Percentiles rank a stretch among this genome's conserved stretches.
phyloP scores from a whole-genome alignment of 352 stramenopile genomes.

The Globisporangium abappressorium region DNA sequence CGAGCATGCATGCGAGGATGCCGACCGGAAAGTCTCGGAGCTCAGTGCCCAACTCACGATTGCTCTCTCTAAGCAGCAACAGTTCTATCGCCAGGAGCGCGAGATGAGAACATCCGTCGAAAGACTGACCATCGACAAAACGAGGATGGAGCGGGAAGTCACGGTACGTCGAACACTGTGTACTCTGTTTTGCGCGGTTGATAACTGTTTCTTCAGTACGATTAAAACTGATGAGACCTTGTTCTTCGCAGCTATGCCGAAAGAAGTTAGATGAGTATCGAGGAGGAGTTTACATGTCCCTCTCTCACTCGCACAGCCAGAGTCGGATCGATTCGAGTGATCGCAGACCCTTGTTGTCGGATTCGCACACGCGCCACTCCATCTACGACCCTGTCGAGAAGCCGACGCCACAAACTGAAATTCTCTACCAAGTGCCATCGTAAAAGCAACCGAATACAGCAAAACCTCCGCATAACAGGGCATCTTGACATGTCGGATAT shows the following conservation, averaged over 20 bases:
- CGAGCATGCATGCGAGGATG: slow-evolving; percentile 64
- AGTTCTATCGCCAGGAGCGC: slow-evolving; percentile 68
- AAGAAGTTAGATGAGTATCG: slow-evolving; percentile 67
- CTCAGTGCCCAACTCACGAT: slow-evolving; percentile 62
- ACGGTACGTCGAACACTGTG: slow-evolving; percentile 22
- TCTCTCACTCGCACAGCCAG: slow-evolving; percentile 17
- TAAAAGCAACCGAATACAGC: slow-evolving; percentile 10
- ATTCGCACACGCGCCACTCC: slow-evolving; percentile 17
- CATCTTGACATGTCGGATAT: background rate
- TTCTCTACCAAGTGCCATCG: slow-evolving; percentile 30
- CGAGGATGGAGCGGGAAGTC: slow-evolving; percentile 59
- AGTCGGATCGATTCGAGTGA: slow-evolving; percentile 8
- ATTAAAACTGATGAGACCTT: no score
- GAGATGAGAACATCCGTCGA: slow-evolving; percentile 61
- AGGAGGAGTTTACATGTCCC: slow-evolving; percentile 30
- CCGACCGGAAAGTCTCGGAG: slow-evolving; percentile 64
- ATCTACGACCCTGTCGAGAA: slow-evolving; percentile 28
- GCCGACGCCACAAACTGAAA: slow-evolving; percentile 6
- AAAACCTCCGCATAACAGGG: background rate
- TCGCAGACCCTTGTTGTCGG: background rate
- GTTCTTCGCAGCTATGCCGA: slow-evolving; percentile 22
- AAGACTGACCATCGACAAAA: slow-evolving; percentile 56
- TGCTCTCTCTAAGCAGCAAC: slow-evolving; percentile 71
- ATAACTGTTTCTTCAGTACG: no score
- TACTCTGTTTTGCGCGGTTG: background rate